Base-by-base conservation (phyloP, 495 filamentous ascomycete genomes). In the Zalerion maritima region DNA sequence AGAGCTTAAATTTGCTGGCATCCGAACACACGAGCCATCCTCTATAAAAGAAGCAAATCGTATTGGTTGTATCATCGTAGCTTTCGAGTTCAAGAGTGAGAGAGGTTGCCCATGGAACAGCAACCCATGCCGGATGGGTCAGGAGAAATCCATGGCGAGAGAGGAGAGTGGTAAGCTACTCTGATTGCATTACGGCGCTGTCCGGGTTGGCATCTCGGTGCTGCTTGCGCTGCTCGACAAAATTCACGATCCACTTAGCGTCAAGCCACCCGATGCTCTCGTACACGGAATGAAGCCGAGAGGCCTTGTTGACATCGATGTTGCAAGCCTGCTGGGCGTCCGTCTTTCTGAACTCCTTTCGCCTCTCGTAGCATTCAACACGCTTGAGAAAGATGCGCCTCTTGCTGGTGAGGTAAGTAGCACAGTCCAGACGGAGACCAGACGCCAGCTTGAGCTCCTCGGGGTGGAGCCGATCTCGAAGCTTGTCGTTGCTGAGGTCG, bases 271-370 rank as follows among this genome's bases (percentile, higher is more conserved):
- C 83, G 27, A 92, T 81, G 28, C 75, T 75, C 13, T 94, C 80
- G 47, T 81, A 97, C 16, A 83, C 84, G 23, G 75, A 74, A 84
- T 84, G 94, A 29, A 97, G 67, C 52, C 89, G 91, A 43, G 82
- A 92, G 16, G 89, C 85, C 65, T 97, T 97, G 62, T 94, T 94
- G 52, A 94, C 89, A 49, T 97, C 89, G 36, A 94, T 94, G 63
- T 91, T 91, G 70, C 84, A 93, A 15, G 83, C 83, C 50, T 92
- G 82, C 52, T 97, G 89, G 18, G 84, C 81, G 50, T 94, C 81
- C n/a, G 89, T 94, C 71, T 94, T 97, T 37, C 82, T 69, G 46
- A 97, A 97, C 45, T 89, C 81, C 54, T 92, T 89, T 42, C 69
- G 67, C 27, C 75, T 71, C 27, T 54, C 54, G 24, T 81, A 55